A percentile compares a stretch with the other conserved stretches of the same genome.
These are phyloP conservation scores for Aspergillus caelatus DNA, from an alignment of 2,329 filamentous ascomycete species.

Conservation along the genomic window DNA sequence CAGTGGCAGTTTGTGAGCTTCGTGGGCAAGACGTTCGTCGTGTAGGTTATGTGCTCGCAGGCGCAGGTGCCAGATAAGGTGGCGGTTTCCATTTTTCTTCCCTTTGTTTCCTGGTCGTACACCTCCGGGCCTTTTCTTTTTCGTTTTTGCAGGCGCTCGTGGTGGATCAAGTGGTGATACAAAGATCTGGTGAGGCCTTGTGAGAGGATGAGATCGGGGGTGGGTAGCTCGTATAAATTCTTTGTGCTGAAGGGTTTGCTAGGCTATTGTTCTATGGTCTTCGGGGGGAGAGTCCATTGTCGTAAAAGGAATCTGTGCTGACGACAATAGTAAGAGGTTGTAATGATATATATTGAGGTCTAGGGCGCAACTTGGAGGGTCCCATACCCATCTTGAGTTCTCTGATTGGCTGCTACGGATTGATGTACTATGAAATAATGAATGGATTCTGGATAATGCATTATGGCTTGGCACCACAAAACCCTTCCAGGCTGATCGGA, in stretches of 20 bases:
- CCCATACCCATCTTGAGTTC: not conserved
- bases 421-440: not conserved
- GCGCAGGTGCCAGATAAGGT: slow-evolving; percentile 43
- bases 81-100: not conserved
- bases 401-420: not conserved
- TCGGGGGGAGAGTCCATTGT: not conserved
- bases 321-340: not conserved
- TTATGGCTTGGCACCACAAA: not conserved
- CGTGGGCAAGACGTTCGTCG: slow-evolving; percentile 31
- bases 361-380: not conserved
- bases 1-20: slow-evolving; percentile 48
- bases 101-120: not conserved
- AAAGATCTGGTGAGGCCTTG: not conserved
- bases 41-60: slow-evolving; percentile 49
- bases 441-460: not conserved
- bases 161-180: not conserved
- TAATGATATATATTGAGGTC: not conserved
- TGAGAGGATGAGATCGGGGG: not conserved
- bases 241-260: not conserved
- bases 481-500: not conserved
- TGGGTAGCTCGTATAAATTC: not conserved
- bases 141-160: not conserved
- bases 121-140: not conserved
- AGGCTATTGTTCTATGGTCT: not conserved
- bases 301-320: not conserved